These are phyloP conservation scores for Exophiala viscosa DNA, from an alignment of 2,329 filamentous ascomycete species.

Conservation along the genomic window DNA sequence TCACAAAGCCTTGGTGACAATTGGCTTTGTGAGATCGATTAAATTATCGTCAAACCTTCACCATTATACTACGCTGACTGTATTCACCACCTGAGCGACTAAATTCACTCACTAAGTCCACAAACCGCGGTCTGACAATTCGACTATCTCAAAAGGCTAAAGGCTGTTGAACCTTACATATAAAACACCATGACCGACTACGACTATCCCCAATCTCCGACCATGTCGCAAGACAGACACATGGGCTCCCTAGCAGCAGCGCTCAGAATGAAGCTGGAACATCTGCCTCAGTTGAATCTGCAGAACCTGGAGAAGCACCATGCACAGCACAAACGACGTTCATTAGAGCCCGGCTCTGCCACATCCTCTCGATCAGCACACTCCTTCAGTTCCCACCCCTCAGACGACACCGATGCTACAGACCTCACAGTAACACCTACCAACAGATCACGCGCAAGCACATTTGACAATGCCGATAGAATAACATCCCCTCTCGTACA, in stretches of 20 bases:
- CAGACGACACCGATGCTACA: conserved; percentile 28
- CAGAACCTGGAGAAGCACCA: conserved; percentile 17
- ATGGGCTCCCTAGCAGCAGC: conserved; percentile 28
- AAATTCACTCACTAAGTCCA: not conserved
- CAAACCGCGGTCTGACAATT: not conserved
- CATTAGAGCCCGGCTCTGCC: conserved; percentile 22
- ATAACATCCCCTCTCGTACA: conserved; percentile 16
- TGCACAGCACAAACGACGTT: conserved; percentile 14
- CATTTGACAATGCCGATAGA: conserved; percentile 22
- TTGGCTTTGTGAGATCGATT: not conserved
- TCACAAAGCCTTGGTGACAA: conserved; percentile 1
- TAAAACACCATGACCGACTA: conserved; percentile 19
- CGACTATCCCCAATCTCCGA: conserved; percentile 21
- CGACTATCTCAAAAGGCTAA: not conserved
- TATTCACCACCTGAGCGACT: conserved; percentile 6
- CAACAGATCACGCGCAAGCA: conserved; percentile 27
- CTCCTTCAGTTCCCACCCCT: conserved; percentile 24
- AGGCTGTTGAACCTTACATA: not conserved
- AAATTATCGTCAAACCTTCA: not conserved
- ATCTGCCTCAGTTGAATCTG: conserved; percentile 24
- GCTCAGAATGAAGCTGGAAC: conserved; percentile 24
- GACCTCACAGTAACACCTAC: conserved; percentile 26
- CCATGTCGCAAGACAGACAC: conserved; percentile 23
- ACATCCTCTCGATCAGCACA: conserved; percentile 25
- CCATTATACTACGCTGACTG: conserved; percentile 15